Evolutionary conservation across 1,284 basidiomycete genomes (phyloP), one percentile per base, ranked within the genome.

Genomic region (Cryptococcus sp.): DNA sequence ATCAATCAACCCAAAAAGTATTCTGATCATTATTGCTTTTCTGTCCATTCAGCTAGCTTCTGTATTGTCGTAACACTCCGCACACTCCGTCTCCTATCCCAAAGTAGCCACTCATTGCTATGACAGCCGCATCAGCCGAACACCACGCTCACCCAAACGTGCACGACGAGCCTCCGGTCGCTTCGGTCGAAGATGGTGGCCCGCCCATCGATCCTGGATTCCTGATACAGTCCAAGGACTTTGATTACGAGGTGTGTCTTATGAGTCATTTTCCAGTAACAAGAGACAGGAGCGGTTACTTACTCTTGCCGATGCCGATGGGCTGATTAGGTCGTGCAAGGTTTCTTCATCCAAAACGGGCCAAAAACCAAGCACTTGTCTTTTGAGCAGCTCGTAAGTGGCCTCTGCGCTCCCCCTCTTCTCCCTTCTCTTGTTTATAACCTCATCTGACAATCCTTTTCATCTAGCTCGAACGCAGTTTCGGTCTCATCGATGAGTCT

Each of bases 281-380:
- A 6, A 20, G 6, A 5, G 40, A 43, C 13, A 43, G 40, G 13
- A 43, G 16, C 40, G 40, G 13, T 17, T 6, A 17, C 40, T 43
- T 4, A 43, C n/a, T 40, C 11, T n/a, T 40, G 38, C 11, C 38
- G 11, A 40, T 40, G 38, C 13, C 40, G 20, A 43, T 29, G 26
- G 4, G 26, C 40, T 43, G 16, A 4, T 8, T 45, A 73, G 70
- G 61, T 68, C 22, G 66, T 75, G 6, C 63, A 63, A 50, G 74
- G 74, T 4, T 72, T 69, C 65, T 76, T 77, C 58, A 34, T 69
- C 3, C 75, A 76, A 61, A 72, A 70, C 34, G 72, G 72, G 20
- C 69, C 68, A 2, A 51, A 68, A 38, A 65, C 62, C 15, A 70
- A 70, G 60, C 63, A 66, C 49, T 45, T 70, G 48, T 59, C 62